Percentiles rank a stretch among this genome's conserved stretches.
These are phyloP conservation scores for Ceratocystis papillata DNA, from an alignment of 2,329 filamentous ascomycete species.

Conservation along the genomic window DNA sequence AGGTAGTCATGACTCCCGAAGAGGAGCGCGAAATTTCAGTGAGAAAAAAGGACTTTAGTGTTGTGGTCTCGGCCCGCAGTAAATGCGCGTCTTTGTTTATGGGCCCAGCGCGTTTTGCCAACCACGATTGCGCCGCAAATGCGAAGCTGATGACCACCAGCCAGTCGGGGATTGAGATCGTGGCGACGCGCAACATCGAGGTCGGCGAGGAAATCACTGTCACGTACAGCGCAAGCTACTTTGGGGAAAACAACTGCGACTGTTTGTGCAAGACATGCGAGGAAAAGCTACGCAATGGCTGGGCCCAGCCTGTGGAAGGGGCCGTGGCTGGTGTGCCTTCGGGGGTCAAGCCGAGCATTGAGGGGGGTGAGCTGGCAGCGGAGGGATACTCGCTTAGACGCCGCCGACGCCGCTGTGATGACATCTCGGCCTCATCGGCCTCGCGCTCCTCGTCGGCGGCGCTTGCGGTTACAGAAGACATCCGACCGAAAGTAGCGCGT, in stretches of 20 bases:
- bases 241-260: constrained; percentile 88
- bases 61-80: constrained; percentile 85
- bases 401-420: constrained; percentile 40
- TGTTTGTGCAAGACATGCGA: constrained; percentile 89
- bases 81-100: constrained; percentile 88
- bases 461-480: constrained; percentile 38
- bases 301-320: constrained; percentile 49
- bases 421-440: constrained; percentile 32
- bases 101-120: constrained; percentile 89
- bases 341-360: constrained; percentile 41
- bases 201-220: constrained; percentile 93
- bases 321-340: constrained; percentile 27
- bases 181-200: constrained; percentile 70
- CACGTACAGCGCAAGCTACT: constrained; percentile 90
- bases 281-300: constrained; percentile 63
- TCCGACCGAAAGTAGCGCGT: constrained; percentile 39
- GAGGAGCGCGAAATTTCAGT: constrained; percentile 74
- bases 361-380: constrained; percentile 35
- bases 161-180: constrained; percentile 78
- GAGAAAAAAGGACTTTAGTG: constrained; percentile 87
- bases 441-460: constrained; percentile 45
- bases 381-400: constrained; percentile 49
- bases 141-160: constrained; percentile 75
- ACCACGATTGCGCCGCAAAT: constrained; percentile 93
- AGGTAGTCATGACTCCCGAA: constrained; percentile 83